Evolutionary conservation across 257 asterid species (phyloP), one percentile per base, ranked within the genome.

Genomic region (Solanum stenotomum): DNA sequence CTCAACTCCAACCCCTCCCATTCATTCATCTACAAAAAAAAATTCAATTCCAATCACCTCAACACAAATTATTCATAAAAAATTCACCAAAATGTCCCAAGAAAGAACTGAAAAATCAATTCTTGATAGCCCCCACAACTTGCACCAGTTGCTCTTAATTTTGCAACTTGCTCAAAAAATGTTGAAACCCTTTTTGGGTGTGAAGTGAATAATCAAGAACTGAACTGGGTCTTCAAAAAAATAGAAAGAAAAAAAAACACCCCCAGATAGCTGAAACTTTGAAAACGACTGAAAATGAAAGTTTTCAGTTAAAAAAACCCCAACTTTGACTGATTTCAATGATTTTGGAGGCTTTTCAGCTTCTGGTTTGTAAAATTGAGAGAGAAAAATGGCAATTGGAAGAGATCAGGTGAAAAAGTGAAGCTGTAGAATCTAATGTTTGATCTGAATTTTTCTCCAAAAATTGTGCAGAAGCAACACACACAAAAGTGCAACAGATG

Each of bases 271-370:
- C 86, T 82, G 22, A 82, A 82, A 82, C 85, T 46, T 29, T 20
- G 42, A 81, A 81, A 81, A 81, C 22, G 86, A 82, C 38, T 82
- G 86, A 82, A 82, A 82, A 82, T 82, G 86, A 82, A 23, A 49
- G 18, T 31, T 82, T 18, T 20, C 34, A 82, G 70, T 31, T 29
- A 4, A 15, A 49, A 49, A 29, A 22, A 15, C 4, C 14, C 20
- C 2, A 72, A 33, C 38, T 15, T 15, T 31, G 40, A 72, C 42
- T 72, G 42, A 72, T 71, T 34, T 35, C 82, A 75, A 22, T 75
- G 49, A 75, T 75, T 75, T 75, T 35, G 52, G 20, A 75, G 31
- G 31, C 52, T 75, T 75, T 35, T 13, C n/a, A 2, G 1, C 16
- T 34, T 71, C 38, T 31, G 78, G n/a, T 71, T 3, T 56, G 40